These are phyloP conservation scores for Aspergillus bertholletiae DNA, from an alignment of 495 filamentous ascomycete genomes.

Conservation along the genomic window DNA sequence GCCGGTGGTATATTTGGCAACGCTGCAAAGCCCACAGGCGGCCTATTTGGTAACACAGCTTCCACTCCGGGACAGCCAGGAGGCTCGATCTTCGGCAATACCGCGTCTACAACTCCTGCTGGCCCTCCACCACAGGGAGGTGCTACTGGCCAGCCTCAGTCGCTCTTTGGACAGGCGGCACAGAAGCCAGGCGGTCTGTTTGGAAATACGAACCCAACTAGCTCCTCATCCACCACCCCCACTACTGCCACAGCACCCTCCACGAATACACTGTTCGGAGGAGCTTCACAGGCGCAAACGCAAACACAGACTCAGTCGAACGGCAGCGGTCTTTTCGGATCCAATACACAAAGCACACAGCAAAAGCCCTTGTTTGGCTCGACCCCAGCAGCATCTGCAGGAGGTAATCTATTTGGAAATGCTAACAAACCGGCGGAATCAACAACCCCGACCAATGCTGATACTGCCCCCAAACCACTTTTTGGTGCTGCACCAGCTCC, in stretches of 20 bases:
- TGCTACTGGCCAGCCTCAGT: slow-evolving; percentile 21
- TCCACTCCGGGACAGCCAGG: slow-evolving; percentile 39
- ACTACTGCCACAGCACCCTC: slow-evolving; percentile 21
- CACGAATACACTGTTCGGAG: slow-evolving; percentile 19
- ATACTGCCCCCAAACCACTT: slow-evolving; percentile 21
- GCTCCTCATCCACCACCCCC: slow-evolving; percentile 15
- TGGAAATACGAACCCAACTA: slow-evolving; percentile 21
- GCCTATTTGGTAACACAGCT: slow-evolving; percentile 37
- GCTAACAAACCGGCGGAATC: slow-evolving; percentile 40
- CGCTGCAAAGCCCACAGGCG: slow-evolving; percentile 19
- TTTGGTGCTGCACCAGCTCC: slow-evolving; percentile 26
- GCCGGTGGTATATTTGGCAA: slow-evolving; percentile 50
- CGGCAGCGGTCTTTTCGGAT: slow-evolving; percentile 32
- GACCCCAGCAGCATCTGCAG: slow-evolving; percentile 22
- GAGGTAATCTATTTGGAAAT: slow-evolving; percentile 38
- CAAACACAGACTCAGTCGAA: slow-evolving; percentile 23
- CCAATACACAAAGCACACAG: slow-evolving; percentile 11
- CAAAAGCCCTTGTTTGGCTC: slow-evolving; percentile 33
- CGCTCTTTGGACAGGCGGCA: slow-evolving; percentile 26
- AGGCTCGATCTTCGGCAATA: slow-evolving; percentile 39
- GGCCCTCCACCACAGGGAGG: slow-evolving; percentile 52
- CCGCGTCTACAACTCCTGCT: slow-evolving; percentile 59
- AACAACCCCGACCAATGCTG: slow-evolving; percentile 31
- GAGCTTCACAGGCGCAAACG: slow-evolving; percentile 28
- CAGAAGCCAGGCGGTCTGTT: slow-evolving; percentile 36